Evolutionary conservation across 2,329 filamentous ascomycete genomes (phyloP).

Genomic region (Colletotrichum cordylinicola): DNA sequence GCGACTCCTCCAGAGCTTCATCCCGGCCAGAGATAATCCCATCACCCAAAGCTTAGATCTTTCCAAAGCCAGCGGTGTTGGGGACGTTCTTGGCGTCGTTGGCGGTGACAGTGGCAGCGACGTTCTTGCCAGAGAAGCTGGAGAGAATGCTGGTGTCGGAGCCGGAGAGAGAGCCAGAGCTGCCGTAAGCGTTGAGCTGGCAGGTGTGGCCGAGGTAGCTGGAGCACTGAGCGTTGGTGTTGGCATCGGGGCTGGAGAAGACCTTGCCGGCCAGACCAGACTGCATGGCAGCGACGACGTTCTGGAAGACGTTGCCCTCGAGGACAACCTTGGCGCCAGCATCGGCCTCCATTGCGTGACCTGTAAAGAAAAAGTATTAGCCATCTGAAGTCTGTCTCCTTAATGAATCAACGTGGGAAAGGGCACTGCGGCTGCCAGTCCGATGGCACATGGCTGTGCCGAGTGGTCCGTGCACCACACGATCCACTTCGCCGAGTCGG

Average conservation of each 20-base stretch:
- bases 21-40: background rate
- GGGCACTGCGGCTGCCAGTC: too few relatives aligned
- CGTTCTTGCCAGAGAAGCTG: constrained; percentile 37
- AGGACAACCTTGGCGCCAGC: constrained; percentile 47
- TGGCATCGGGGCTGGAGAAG: constrained; percentile 35
- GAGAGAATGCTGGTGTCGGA: constrained; percentile 53
- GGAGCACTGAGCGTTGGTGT: constrained; percentile 45
- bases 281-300: constrained; percentile 50
- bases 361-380: constrained; percentile 51
- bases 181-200: constrained; percentile 53
- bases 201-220: constrained; percentile 54
- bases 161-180: constrained; percentile 41
- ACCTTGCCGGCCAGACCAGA: constrained; percentile 34
- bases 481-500: background rate
- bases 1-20: background rate
- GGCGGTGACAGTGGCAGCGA: constrained; percentile 48
- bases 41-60: constrained; percentile 33
- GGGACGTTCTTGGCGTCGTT: constrained; percentile 40
- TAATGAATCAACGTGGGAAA: background rate
- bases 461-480: background rate
- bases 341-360: constrained; percentile 63
- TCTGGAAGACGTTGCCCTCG: constrained; percentile 65
- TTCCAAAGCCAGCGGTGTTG: constrained; percentile 52
- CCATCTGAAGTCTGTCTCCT: background rate
- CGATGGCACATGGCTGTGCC: background rate